Evolutionary conservation across 768 basidiomycete genomes (phyloP).

Genomic region (Suillus luteus): DNA sequence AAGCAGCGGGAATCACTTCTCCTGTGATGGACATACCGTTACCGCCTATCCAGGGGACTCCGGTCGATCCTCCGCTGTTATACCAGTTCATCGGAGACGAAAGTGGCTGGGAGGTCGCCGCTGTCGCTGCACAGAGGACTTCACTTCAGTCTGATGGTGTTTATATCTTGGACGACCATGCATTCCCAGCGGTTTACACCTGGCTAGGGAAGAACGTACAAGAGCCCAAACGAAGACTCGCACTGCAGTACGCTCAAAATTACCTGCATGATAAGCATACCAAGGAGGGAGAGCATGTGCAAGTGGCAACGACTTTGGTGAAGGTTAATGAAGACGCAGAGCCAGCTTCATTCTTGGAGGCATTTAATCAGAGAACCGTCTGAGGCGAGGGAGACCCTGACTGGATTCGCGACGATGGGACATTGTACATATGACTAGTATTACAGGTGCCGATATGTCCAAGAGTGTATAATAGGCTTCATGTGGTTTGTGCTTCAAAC

Average conservation of each 20-base stretch:
- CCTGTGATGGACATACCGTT: slow-evolving; percentile 20
- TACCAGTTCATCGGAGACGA: slow-evolving; percentile 48
- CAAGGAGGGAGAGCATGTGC: slow-evolving; percentile 19
- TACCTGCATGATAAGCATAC: slow-evolving; percentile 47
- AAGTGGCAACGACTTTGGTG: slow-evolving; percentile 21
- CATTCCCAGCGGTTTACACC: slow-evolving; percentile 50
- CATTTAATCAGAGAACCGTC: neutral
- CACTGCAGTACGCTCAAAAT: slow-evolving; percentile 55
- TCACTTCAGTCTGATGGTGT: slow-evolving; percentile 51
- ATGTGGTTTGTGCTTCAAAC: slow-evolving; percentile 15
- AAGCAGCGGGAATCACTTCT: slow-evolving; percentile 43
- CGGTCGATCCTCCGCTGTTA: slow-evolving; percentile 30
- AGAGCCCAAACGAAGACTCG: slow-evolving; percentile 47
- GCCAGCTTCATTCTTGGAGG: slow-evolving; percentile 44
- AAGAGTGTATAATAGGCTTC: neutral
- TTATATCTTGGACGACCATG: slow-evolving; percentile 52
- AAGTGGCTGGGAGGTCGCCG: slow-evolving; percentile 41
- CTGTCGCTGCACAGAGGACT: slow-evolving; percentile 31
- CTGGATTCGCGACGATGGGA: neutral
- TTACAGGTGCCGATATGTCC: neutral
- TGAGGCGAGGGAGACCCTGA: neutral
- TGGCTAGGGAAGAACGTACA: slow-evolving; percentile 59
- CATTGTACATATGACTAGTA: neutral
- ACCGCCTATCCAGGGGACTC: slow-evolving; percentile 11
- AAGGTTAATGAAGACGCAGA: slow-evolving; percentile 46